A percentile compares a stretch with the other conserved stretches of the same genome.
These are phyloP conservation scores for Monilinia fructicola DNA, from an alignment of 2,329 filamentous ascomycete genomes.

Conservation along the genomic window DNA sequence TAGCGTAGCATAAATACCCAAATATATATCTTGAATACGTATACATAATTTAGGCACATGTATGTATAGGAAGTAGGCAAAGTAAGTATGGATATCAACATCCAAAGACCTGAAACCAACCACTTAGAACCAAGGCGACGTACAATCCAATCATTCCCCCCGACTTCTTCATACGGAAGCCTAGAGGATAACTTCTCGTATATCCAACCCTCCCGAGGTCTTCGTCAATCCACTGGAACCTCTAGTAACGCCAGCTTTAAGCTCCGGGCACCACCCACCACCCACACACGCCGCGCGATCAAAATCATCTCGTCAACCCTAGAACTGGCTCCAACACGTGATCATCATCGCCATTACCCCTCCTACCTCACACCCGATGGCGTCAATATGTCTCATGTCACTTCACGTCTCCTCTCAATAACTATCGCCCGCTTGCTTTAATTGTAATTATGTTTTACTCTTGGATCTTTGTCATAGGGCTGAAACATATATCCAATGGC, in stretches of 20 bases:
- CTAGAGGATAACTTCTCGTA: not conserved
- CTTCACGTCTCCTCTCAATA: not conserved
- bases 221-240: not conserved
- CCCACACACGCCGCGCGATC: not conserved
- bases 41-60: no score
- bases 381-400: slow-evolving; percentile 1
- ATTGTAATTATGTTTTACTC: no score
- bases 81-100: no score
- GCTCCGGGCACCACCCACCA: no score
- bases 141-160: no score
- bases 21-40: no score
- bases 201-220: not conserved
- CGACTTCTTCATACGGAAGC: not conserved
- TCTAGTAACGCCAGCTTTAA: not conserved
- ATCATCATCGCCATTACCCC: not conserved
- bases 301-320: not conserved
- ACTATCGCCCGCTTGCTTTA: not conserved
- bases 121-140: no score
- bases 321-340: no score
- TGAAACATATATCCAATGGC: slow-evolving; percentile 13
- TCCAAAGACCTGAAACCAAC: no score
- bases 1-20: no score
- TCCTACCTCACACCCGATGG: not conserved
- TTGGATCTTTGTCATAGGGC: slow-evolving; percentile 2
- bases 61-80: no score